phyloP scores from a whole-genome alignment of 2,329 filamentous ascomycete genomes.

The Penicillium sp. region DNA sequence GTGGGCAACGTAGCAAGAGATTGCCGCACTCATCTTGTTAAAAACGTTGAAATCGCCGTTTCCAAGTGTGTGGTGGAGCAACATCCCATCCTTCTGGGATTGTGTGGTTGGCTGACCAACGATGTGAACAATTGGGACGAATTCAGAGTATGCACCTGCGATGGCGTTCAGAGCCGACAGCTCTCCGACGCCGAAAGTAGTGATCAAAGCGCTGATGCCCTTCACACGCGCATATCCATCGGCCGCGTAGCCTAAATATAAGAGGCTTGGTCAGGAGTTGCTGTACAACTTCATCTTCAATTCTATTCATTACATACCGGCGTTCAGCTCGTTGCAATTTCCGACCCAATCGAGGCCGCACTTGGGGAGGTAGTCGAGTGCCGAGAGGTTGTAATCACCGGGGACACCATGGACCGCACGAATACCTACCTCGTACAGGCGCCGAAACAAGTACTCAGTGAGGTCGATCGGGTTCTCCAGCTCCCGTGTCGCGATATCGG shows the following conservation, averaged over 20 bases:
- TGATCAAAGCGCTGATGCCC: conserved; percentile 70
- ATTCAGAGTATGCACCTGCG: conserved; percentile 74
- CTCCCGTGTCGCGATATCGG: conserved; percentile 49
- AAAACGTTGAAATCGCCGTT: conserved; percentile 85
- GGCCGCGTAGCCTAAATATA: conserved; percentile 67
- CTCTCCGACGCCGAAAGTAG: conserved; percentile 73
- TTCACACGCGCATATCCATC: conserved; percentile 77
- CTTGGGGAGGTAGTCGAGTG: conserved; percentile 61
- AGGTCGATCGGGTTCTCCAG: conserved; percentile 51
- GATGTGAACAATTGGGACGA: conserved; percentile 68
- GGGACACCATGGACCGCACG: conserved; percentile 57
- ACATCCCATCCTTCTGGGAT: conserved; percentile 51
- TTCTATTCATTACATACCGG: conserved; percentile 43
- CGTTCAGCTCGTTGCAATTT: conserved; percentile 65
- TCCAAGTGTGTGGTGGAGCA: conserved; percentile 70
- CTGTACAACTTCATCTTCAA: not conserved
- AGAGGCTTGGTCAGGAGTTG: not conserved
- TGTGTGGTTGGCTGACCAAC: conserved; percentile 57
- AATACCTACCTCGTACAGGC: conserved; percentile 55
- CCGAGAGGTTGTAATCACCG: conserved; percentile 69
- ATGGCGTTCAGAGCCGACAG: conserved; percentile 72
- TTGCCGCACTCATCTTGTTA: conserved; percentile 71
- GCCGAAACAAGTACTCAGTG: conserved; percentile 55
- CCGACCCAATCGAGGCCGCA: conserved; percentile 61
- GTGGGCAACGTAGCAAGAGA: conserved; percentile 72